Evolutionary conservation across 768 basidiomycete genomes (phyloP).

Genomic region (Termitomyces sp.): DNA sequence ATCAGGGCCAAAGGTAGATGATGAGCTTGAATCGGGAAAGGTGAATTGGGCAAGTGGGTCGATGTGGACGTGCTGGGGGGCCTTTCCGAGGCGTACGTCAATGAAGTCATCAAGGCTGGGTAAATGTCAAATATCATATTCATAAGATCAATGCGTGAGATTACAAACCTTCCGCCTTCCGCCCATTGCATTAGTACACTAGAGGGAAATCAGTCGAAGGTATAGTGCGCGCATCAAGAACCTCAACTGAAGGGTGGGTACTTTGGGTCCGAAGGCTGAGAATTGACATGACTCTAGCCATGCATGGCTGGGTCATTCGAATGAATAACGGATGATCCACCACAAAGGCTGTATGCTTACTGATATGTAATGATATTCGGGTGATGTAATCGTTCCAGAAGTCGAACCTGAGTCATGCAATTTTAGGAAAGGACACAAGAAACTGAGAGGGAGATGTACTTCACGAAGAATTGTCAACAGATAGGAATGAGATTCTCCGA

Average conservation of each 20-base stretch:
- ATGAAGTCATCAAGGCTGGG: conserved; percentile 79
- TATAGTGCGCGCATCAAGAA: background rate
- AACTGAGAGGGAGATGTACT: conserved; percentile 25
- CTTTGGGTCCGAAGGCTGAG: conserved; percentile 81
- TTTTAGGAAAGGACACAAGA: background rate
- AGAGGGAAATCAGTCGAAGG: conserved; percentile 1
- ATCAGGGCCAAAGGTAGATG: conserved; percentile 19
- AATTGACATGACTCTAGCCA: conserved; percentile 88
- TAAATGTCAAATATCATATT: background rate
- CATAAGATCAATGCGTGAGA: background rate
- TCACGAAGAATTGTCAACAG: conserved; percentile 78
- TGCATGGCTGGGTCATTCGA: conserved; percentile 47
- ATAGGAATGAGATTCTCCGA: conserved; percentile 86
- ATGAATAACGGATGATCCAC: background rate
- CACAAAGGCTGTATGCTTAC: conserved; percentile 20
- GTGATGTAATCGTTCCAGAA: conserved; percentile 83
- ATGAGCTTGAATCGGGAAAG: conserved; percentile 11
- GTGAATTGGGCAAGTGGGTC: conserved; percentile 27
- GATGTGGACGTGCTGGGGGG: conserved; percentile 42
- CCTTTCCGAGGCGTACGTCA: conserved; percentile 66
- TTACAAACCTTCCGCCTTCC: conserved; percentile 63
- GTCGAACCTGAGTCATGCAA: conserved; percentile 49
- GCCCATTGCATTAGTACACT: conserved; percentile 94
- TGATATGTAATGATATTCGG: conserved; percentile 95
- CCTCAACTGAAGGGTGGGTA: conserved; percentile 82